A percentile compares a stretch with the other conserved stretches of the same genome.
phyloP scores from a whole-genome alignment of 2,329 filamentous ascomycete genomes.

The Xylariaceae sp. region DNA sequence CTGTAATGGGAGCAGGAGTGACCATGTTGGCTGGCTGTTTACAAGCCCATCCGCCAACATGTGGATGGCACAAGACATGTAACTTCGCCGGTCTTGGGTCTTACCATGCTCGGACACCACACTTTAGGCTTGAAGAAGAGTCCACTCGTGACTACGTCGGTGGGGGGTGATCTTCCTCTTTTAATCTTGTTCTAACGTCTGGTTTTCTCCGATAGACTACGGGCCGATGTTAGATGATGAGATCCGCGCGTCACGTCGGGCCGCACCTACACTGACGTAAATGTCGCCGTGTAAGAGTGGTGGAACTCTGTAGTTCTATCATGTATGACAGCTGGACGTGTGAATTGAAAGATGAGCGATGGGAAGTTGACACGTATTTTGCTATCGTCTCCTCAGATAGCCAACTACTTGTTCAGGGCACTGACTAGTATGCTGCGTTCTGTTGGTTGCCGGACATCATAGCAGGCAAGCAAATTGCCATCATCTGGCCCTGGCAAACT shows the following conservation, averaged over 20 bases:
- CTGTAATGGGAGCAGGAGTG: too few relatives aligned
- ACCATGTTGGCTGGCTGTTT: too few relatives aligned
- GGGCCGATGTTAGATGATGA: background rate
- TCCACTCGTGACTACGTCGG: background rate
- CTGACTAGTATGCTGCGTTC: background rate
- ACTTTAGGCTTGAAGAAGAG: background rate
- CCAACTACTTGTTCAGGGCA: background rate
- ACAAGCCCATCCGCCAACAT: too few relatives aligned
- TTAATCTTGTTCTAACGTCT: background rate
- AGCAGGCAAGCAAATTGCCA: background rate
- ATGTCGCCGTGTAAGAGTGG: background rate
- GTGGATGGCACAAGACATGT: background rate
- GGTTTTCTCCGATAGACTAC: background rate
- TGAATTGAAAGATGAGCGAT: too few relatives aligned
- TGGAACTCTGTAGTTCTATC: background rate
- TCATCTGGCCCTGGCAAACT: slow-evolving; percentile 48
- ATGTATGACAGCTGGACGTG: too few relatives aligned
- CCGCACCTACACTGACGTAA: background rate
- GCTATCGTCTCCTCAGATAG: background rate
- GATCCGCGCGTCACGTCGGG: background rate
- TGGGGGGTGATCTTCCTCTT: background rate
- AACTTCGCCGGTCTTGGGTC: background rate
- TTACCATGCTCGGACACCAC: background rate
- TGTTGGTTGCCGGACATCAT: background rate
- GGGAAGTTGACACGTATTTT: too few relatives aligned